phyloP scores from a whole-genome alignment of 345 rosid genomes.

The Brassica rapa region DNA sequence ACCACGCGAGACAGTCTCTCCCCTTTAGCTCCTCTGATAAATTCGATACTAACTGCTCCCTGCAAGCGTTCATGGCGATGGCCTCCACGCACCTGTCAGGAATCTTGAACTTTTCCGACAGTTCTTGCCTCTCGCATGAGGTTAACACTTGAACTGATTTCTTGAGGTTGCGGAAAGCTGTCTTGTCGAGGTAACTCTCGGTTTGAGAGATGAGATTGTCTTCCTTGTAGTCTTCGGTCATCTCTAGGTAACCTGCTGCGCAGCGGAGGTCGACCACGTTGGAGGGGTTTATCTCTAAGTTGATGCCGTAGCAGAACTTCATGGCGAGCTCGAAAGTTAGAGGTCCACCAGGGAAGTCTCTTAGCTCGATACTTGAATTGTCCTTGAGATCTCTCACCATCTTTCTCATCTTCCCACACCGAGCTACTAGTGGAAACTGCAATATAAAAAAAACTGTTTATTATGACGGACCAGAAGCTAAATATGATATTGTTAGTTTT shows the following conservation, averaged over 20 bases:
- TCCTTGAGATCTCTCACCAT: slow-evolving; percentile 63
- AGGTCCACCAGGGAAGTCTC: slow-evolving; percentile 71
- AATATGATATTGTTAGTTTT: too few relatives aligned
- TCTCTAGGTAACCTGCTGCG: slow-evolving; percentile 75
- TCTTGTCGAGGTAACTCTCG: slow-evolving; percentile 58
- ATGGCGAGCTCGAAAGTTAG: slow-evolving; percentile 76
- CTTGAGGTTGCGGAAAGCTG: slow-evolving; percentile 61
- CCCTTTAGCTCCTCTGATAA: slow-evolving; percentile 60
- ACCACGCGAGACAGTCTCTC: slow-evolving; percentile 59
- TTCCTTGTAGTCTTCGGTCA: slow-evolving; percentile 78
- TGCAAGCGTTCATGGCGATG: slow-evolving; percentile 69
- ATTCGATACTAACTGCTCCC: slow-evolving; percentile 72
- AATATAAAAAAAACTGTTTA: not conserved
- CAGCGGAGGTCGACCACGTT: slow-evolving; percentile 71
- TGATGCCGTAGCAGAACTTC: slow-evolving; percentile 89
- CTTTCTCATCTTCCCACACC: slow-evolving; percentile 77
- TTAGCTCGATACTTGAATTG: slow-evolving; percentile 57
- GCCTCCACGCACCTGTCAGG: slow-evolving; percentile 68
- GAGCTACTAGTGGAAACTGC: slow-evolving; percentile 87
- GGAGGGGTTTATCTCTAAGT: slow-evolving; percentile 73
- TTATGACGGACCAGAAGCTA: too few relatives aligned
- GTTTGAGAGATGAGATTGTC: slow-evolving; percentile 65
- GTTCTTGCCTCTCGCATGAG: slow-evolving; percentile 51
- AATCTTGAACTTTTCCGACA: slow-evolving; percentile 58
- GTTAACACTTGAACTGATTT: slow-evolving; percentile 67